Evolutionary conservation across 2,329 filamentous ascomycete genomes (phyloP), one percentile per base, ranked within the genome.

Genomic region (Aschersonia sp.): DNA sequence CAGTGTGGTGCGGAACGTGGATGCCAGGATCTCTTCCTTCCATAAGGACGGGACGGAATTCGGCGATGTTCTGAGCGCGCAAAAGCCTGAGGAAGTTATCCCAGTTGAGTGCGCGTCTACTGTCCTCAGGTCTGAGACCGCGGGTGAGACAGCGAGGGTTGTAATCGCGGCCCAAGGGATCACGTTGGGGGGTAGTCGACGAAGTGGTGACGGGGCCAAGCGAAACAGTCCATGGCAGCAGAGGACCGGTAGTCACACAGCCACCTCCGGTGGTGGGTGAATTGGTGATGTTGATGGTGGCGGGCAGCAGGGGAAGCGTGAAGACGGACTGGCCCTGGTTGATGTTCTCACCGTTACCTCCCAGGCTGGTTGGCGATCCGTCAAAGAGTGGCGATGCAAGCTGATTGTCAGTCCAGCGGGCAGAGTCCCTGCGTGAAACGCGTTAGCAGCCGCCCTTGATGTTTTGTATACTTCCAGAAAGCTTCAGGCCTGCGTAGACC

Each of bases 91-190:
- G 29, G 10, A 46, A 12, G 1, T 9, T 41, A 12, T 40, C 12
- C 44, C 45, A 49, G 41, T 31, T 49, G 8, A 49, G 45, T 5
- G 0, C 6, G 5, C 31, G 10, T 14, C 29, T 1, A 40, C 43
- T 46, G 14, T 30, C 5, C 12, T 30, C 30, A 14, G 44, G 45
- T 2, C 29, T 31, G 22, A 51, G 45, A 44, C 42, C 44, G 33
- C 49, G 49, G 31, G 22, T 51, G n/a, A 51, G 45, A 31, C 49
- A 48, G 8, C 49, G 49, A 6, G 49, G 49, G 29, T 51, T 51
- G 10, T 49, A 49, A 12, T 44, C 31, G 11, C 37, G 12, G 6
- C 47, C 47, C 14, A 49, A 44, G 4, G 45, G 33, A 42, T 49
- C 45, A 3, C 42, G 22, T 30, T 22, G 45, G 5, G 42, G 41